phyloP scores from a whole-genome alignment of 305 asterid genomes.

The Solanum hybrid region DNA sequence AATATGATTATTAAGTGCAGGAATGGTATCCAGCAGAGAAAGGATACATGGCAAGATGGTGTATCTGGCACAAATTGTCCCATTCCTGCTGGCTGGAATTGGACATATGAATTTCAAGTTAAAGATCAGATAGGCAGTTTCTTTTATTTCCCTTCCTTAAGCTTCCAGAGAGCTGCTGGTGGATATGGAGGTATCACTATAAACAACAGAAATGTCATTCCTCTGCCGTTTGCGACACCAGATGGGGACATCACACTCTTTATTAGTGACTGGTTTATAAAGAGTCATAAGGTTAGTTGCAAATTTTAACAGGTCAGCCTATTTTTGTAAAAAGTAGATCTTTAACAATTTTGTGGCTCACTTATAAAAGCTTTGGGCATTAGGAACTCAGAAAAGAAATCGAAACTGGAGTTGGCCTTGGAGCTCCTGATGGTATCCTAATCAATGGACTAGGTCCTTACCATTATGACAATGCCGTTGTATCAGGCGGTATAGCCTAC shows the following conservation, averaged over 20 bases:
- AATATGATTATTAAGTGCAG: conserved; percentile 41
- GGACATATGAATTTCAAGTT: conserved; percentile 94
- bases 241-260: conserved; percentile 79
- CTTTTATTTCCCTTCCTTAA: conserved; percentile 77
- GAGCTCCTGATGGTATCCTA: conserved; percentile 73
- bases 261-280: conserved; percentile 77
- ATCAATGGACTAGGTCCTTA: conserved; percentile 82
- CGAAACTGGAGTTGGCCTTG: conserved; percentile 54
- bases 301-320: not conserved
- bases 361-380: conserved; percentile 23
- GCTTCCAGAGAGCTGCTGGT: conserved; percentile 75
- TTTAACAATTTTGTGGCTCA: conserved; percentile 5
- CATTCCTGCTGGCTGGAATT: conserved; percentile 90
- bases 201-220: conserved; percentile 72
- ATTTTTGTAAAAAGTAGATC: not conserved
- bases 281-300: conserved; percentile 70
- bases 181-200: conserved; percentile 84
- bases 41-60: conserved; percentile 89
- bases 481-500: conserved; percentile 51
- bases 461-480: conserved; percentile 51
- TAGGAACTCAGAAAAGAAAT: conserved; percentile 64
- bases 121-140: conserved; percentile 95
- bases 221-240: conserved; percentile 65
- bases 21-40: conserved; percentile 86
- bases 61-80: conserved; percentile 86